phyloP scores from a whole-genome alignment of 1,284 basidiomycete species.

The Ganoderma lingzhi region DNA sequence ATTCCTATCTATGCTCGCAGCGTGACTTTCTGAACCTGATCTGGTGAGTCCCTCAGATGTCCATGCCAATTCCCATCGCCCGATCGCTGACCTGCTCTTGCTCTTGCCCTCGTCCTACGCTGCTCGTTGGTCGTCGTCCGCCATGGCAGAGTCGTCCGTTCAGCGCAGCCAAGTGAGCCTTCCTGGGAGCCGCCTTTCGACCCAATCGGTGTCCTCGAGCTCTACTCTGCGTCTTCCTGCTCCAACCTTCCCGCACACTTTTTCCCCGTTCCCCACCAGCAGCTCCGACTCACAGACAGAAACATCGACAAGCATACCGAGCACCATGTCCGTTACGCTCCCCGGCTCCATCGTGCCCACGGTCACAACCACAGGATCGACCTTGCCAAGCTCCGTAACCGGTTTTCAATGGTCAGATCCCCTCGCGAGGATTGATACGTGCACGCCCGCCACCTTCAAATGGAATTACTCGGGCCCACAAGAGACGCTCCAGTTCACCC shows the following conservation, averaged over 20 bases:
- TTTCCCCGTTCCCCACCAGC: background rate
- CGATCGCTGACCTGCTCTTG: background rate
- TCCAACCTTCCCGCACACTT: slow-evolving; percentile 1
- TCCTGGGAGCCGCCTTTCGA: slow-evolving; percentile 15
- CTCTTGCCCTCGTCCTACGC: slow-evolving; percentile 8
- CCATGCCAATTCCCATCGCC: background rate
- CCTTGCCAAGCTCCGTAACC: background rate
- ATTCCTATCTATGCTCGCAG: slow-evolving; percentile 28
- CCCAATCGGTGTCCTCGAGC: background rate
- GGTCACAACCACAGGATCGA: slow-evolving; percentile 16
- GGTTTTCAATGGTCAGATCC: background rate
- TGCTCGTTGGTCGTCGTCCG: background rate
- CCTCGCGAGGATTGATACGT: slow-evolving; percentile 1
- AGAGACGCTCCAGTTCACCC: background rate
- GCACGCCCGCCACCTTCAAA: background rate
- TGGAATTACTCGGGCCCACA: slow-evolving; percentile 2
- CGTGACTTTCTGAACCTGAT: slow-evolving; percentile 12
- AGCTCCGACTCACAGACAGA: background rate
- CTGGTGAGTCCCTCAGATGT: slow-evolving; percentile 14
- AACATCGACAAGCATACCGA: background rate
- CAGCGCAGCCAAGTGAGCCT: slow-evolving; percentile 24
- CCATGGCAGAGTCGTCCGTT: slow-evolving; percentile 18
- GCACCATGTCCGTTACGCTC: background rate
- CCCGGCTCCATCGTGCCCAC: slow-evolving; percentile 2
- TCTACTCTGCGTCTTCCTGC: background rate